Percentiles rank a stretch among this genome's conserved stretches.
phyloP scores from a whole-genome alignment of 495 filamentous ascomycete species.

The Annulohypoxylon stygium region DNA sequence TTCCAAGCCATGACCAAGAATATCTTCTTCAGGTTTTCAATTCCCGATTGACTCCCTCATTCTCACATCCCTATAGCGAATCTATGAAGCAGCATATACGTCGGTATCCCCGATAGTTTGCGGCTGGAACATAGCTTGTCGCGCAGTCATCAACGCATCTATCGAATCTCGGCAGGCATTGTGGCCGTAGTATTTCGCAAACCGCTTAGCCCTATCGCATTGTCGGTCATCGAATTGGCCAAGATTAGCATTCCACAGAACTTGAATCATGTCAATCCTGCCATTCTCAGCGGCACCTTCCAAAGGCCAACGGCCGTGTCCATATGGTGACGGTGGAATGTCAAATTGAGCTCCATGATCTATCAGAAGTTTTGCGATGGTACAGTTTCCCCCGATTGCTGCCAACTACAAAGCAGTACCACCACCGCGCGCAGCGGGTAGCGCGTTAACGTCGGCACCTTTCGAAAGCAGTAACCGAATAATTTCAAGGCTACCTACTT shows the following conservation, averaged over 20 bases:
- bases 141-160: neutral
- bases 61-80: neutral
- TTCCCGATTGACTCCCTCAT: neutral
- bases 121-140: neutral
- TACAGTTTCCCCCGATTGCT: constrained; percentile 40
- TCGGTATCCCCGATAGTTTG: neutral
- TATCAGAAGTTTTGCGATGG: constrained; percentile 41
- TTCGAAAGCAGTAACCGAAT: constrained; percentile 32
- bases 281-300: constrained; percentile 61
- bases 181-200: constrained; percentile 33
- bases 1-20: too few relatives aligned
- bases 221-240: constrained; percentile 18
- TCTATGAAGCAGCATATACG: neutral
- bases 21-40: too few relatives aligned
- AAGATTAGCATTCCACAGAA: constrained; percentile 52
- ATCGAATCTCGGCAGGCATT: constrained; percentile 28
- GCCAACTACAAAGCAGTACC: constrained; percentile 44
- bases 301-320: constrained; percentile 56
- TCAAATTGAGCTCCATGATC: constrained; percentile 47
- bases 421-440: constrained; percentile 43
- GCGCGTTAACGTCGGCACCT: constrained; percentile 38
- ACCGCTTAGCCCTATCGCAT: constrained; percentile 35
- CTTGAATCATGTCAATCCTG: constrained; percentile 59
- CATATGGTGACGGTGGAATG: constrained; percentile 25
- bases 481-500: constrained; percentile 49